These are phyloP conservation scores for Paratinospora sagittata DNA, from an alignment of 164 flowering plant genomes.

Conservation along the genomic window DNA sequence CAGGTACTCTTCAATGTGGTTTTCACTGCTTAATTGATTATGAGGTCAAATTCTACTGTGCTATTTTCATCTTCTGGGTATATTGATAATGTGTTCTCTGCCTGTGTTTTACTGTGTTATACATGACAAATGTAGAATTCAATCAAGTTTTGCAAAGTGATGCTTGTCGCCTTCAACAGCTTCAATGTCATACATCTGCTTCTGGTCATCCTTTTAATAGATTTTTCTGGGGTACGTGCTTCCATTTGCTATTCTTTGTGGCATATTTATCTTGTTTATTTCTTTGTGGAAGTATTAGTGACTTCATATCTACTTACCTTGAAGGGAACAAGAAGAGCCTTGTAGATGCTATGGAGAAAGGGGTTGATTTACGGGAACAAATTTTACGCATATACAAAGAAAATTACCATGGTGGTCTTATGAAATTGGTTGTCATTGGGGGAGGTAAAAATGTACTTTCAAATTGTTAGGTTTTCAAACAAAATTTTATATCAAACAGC, in stretches of 20 bases:
- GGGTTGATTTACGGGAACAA: conserved; percentile 66
- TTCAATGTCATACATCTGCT: conserved; percentile 85
- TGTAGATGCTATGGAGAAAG: conserved; percentile 83
- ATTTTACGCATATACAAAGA: conserved; percentile 59
- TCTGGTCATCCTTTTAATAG: conserved; percentile 72
- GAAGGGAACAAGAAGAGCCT: conserved; percentile 92
- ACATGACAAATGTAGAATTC: conserved; percentile 48
- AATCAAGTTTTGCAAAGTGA: conserved; percentile 93
- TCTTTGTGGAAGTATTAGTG: conserved; percentile 6
- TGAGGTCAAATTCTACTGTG: neutral
- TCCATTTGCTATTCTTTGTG: neutral
- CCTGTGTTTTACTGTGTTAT: conserved; percentile 6
- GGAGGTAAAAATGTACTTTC: conserved; percentile 56
- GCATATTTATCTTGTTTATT: neutral
- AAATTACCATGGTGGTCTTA: conserved; percentile 69
- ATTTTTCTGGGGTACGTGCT: conserved; percentile 80
- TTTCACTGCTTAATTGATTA: neutral
- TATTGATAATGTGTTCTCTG: conserved; percentile 3
- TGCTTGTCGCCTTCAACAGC: conserved; percentile 94
- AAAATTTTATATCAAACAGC: neutral
- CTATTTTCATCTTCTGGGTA: neutral
- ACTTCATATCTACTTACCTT: conserved; percentile 9
- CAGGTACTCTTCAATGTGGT: conserved; percentile 45
- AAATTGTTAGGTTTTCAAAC: neutral
- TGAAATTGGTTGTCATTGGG: conserved; percentile 94